phyloP scores from a whole-genome alignment of 495 filamentous ascomycete genomes.

The Penicillium pancosmium region DNA sequence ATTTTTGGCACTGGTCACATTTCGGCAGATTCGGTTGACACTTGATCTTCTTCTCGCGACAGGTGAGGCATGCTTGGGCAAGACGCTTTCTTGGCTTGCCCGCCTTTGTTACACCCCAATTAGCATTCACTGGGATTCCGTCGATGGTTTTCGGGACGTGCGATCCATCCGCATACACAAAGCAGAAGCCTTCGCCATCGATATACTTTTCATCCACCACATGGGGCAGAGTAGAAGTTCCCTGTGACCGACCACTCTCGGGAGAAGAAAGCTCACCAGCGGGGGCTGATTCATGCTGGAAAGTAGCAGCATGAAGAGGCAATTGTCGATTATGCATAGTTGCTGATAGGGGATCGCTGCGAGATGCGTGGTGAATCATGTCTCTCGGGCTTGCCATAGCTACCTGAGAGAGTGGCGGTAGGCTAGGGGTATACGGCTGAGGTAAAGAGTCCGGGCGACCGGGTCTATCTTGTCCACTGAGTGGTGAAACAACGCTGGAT shows the following conservation, averaged over 20 bases:
- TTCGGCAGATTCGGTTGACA: slow-evolving; percentile 85
- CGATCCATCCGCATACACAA: slow-evolving; percentile 84
- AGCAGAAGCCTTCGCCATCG: slow-evolving; percentile 79
- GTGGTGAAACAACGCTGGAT: slow-evolving; percentile 15
- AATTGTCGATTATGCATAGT: slow-evolving; percentile 19
- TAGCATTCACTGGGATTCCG: slow-evolving; percentile 83
- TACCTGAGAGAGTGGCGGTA: slow-evolving; percentile 43
- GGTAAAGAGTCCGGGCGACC: slow-evolving; percentile 27
- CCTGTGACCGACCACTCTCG: slow-evolving; percentile 22
- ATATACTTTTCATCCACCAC: slow-evolving; percentile 56
- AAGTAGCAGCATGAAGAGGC: slow-evolving; percentile 15
- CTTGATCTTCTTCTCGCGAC: slow-evolving; percentile 96
- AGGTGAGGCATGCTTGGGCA: slow-evolving; percentile 86
- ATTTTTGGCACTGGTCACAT: slow-evolving; percentile 90
- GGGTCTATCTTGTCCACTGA: slow-evolving; percentile 25
- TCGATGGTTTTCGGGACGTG: slow-evolving; percentile 84
- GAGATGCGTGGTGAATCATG: slow-evolving; percentile 18
- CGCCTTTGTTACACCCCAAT: slow-evolving; percentile 92
- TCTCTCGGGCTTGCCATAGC: slow-evolving; percentile 26
- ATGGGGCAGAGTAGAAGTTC: slow-evolving; percentile 37
- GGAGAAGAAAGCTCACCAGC: slow-evolving; percentile 25
- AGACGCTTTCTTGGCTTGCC: slow-evolving; percentile 88
- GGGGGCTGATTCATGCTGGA: slow-evolving; percentile 20
- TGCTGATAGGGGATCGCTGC: slow-evolving; percentile 26
- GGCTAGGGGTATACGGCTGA: slow-evolving; percentile 23